A percentile compares a stretch with the other conserved stretches of the same genome.
These are phyloP conservation scores for Hortaea sp. DNA, from an alignment of 2,329 filamentous ascomycete species.

Conservation along the genomic window DNA sequence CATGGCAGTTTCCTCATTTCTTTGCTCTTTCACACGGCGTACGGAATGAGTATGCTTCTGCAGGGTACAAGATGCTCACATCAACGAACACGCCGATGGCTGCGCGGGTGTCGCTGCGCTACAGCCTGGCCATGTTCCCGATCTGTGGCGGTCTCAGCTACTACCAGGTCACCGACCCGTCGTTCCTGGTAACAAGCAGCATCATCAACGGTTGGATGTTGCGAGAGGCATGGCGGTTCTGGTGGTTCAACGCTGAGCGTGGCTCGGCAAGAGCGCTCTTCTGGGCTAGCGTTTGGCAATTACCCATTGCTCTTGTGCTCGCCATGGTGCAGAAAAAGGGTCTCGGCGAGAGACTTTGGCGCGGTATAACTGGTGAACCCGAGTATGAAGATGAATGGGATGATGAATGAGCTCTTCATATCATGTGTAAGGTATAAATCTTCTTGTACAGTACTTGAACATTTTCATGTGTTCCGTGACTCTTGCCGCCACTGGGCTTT, in stretches of 20 bases:
- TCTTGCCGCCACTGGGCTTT: too few species aligned
- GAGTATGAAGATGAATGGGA: slow-evolving; percentile 47
- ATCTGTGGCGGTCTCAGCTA: slow-evolving; percentile 74
- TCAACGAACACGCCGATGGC: slow-evolving; percentile 85
- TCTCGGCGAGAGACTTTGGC: slow-evolving; percentile 76
- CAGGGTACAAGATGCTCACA: slow-evolving; percentile 61
- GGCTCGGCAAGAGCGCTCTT: slow-evolving; percentile 79
- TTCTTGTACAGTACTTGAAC: too few species aligned
- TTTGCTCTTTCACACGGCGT: slow-evolving; percentile 87
- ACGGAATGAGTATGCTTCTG: slow-evolving; percentile 72
- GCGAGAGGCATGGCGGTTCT: slow-evolving; percentile 71
- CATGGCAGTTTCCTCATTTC: slow-evolving; percentile 98
- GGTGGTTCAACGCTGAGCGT: slow-evolving; percentile 63
- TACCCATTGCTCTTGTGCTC: slow-evolving; percentile 80
- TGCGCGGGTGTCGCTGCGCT: slow-evolving; percentile 75
- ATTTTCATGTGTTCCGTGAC: too few species aligned
- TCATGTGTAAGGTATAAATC: too few species aligned
- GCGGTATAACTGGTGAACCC: slow-evolving; percentile 49
- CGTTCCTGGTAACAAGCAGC: slow-evolving; percentile 69
- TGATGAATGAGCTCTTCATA: slow-evolving; percentile 29
- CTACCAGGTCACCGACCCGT: slow-evolving; percentile 72
- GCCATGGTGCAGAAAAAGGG: slow-evolving; percentile 91
- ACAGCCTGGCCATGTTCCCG: slow-evolving; percentile 76
- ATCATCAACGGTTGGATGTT: slow-evolving; percentile 80
- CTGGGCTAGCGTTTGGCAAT: slow-evolving; percentile 96